These are phyloP conservation scores for Hyaloperonospora arabidopsidis DNA, from an alignment of 352 stramenopile species.

Conservation along the genomic window DNA sequence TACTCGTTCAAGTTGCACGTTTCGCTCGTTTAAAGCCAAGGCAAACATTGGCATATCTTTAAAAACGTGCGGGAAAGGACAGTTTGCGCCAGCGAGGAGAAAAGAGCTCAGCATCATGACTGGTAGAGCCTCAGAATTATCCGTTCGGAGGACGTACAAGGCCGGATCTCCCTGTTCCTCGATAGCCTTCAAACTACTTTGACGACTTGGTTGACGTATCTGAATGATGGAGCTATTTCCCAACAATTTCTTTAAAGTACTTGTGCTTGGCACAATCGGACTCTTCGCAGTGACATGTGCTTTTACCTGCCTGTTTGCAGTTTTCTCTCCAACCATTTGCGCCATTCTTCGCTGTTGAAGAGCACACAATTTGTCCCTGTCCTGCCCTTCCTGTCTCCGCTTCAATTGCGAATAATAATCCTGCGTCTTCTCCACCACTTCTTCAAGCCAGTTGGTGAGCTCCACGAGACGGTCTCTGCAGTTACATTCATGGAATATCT, in stretches of 20 bases:
- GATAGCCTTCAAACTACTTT: constrained; percentile 13
- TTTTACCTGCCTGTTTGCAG: background rate
- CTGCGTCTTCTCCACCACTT: constrained; percentile 67
- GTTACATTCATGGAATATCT: constrained; percentile 73
- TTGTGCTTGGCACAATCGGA: background rate
- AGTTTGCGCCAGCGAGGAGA: constrained; percentile 63
- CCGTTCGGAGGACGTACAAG: constrained; percentile 23
- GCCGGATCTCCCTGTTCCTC: constrained; percentile 20
- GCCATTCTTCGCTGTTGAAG: constrained; percentile 22
- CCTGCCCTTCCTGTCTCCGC: constrained; percentile 20
- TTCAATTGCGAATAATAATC: constrained; percentile 39
- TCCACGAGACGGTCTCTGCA: constrained; percentile 73
- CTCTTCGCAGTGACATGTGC: constrained; percentile 4
- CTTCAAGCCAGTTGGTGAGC: constrained; percentile 57
- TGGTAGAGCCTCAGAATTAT: constrained; percentile 35
- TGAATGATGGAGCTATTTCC: too few relatives aligned
- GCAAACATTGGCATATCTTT: constrained; percentile 62
- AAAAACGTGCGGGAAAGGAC: constrained; percentile 63
- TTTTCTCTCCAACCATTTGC: constrained; percentile 14
- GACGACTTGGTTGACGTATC: background rate
- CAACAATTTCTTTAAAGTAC: too few relatives aligned
- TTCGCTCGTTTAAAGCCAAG: constrained; percentile 61
- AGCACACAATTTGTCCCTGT: constrained; percentile 10
- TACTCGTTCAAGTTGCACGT: constrained; percentile 43
- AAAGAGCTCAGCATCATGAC: constrained; percentile 60